These are phyloP conservation scores for Sarocladiaceae sp. DNA, from an alignment of 2,329 filamentous ascomycete species.

Conservation along the genomic window DNA sequence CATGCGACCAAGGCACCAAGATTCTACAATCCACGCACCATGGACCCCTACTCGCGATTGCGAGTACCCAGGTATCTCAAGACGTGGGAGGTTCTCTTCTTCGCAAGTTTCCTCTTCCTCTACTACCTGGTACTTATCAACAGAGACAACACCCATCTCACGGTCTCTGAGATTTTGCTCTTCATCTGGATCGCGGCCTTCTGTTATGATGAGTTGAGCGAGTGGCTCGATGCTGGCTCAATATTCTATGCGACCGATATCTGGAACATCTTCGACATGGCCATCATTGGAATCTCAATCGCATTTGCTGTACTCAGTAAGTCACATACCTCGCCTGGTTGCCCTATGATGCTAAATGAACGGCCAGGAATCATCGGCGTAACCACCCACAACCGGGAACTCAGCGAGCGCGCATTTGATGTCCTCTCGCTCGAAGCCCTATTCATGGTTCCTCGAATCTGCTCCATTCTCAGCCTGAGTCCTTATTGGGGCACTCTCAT, in stretches of 20 bases:
- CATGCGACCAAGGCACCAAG: slow-evolving; percentile 71
- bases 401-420: slow-evolving; percentile 81
- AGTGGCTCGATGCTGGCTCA: slow-evolving; percentile 80
- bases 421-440: slow-evolving; percentile 85
- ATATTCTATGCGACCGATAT: slow-evolving; percentile 82
- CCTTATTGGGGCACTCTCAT: slow-evolving; percentile 90
- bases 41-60: slow-evolving; percentile 71
- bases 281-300: slow-evolving; percentile 69
- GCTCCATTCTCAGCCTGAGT: slow-evolving; percentile 79
- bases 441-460: slow-evolving; percentile 85
- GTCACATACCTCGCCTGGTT: slow-evolving; percentile 25
- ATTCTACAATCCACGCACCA: slow-evolving; percentile 63
- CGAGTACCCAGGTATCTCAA: slow-evolving; percentile 82
- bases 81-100: slow-evolving; percentile 78
- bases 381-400: slow-evolving; percentile 49
- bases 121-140: slow-evolving; percentile 86
- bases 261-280: slow-evolving; percentile 71
- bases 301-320: slow-evolving; percentile 69
- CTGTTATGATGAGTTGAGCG: slow-evolving; percentile 80
- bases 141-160: slow-evolving; percentile 62
- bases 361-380: slow-evolving; percentile 27
- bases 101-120: slow-evolving; percentile 68
- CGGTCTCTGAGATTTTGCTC: slow-evolving; percentile 64
- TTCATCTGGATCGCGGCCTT: slow-evolving; percentile 87
- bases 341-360: neutral